These are phyloP conservation scores for Pseudogymnoascus pannorum DNA, from an alignment of 2,329 filamentous ascomycete species.

Conservation along the genomic window DNA sequence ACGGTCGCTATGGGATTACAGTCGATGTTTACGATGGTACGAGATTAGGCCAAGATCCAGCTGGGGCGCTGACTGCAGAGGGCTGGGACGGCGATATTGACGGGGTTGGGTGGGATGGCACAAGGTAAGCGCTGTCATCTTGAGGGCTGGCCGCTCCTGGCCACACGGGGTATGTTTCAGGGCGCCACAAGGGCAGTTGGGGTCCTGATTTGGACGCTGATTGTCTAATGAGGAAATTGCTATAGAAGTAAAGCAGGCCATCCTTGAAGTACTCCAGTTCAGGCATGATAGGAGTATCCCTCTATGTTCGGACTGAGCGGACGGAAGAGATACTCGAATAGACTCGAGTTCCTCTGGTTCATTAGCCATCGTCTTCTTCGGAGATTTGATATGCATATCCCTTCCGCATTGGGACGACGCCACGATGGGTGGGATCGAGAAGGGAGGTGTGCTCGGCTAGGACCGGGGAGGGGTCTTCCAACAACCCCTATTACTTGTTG, in stretches of 20 bases:
- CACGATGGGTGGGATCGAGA: not conserved
- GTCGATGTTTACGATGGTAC: not conserved
- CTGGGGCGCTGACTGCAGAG: not conserved
- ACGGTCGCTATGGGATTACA: not conserved
- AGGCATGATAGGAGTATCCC: not conserved
- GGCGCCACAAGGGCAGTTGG: not conserved
- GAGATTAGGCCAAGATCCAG: not conserved
- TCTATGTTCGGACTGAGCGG: not conserved
- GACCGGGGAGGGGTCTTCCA: not conserved
- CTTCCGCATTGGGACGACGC: not conserved
- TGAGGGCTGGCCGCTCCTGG: not conserved
- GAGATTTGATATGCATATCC: not conserved
- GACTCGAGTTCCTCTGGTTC: not conserved
- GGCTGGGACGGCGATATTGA: not conserved
- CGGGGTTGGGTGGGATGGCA: not conserved
- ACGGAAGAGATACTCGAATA: not conserved
- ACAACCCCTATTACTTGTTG: not conserved
- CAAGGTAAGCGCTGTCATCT: not conserved
- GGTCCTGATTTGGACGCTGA: not conserved
- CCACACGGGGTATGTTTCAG: not conserved
- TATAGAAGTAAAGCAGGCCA: not conserved
- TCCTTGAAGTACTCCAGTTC: not conserved
- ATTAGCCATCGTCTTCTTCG: not conserved
- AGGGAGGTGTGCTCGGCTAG: not conserved
- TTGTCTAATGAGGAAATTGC: not conserved